phyloP scores from a whole-genome alignment of 352 stramenopile genomes.

The Phytophthora cryptogea region DNA sequence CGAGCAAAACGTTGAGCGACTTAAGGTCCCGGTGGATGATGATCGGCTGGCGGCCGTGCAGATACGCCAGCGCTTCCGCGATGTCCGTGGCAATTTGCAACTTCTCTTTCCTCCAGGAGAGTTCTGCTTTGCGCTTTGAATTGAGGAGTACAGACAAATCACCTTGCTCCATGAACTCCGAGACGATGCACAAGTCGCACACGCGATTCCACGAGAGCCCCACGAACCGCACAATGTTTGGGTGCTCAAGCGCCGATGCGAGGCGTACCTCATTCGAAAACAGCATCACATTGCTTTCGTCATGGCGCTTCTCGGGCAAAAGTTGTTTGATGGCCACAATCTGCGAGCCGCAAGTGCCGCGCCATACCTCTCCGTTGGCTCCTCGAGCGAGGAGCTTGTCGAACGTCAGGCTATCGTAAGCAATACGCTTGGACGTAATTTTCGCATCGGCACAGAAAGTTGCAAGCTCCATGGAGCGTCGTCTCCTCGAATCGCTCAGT shows the following conservation, averaged over 20 bases:
- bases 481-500: slow-evolving; percentile 20
- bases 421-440: slow-evolving; percentile 52
- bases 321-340: slow-evolving; percentile 67
- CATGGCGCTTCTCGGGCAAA: slow-evolving; percentile 50
- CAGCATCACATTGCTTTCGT: slow-evolving; percentile 41
- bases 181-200: slow-evolving; percentile 60
- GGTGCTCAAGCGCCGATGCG: slow-evolving; percentile 50
- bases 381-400: slow-evolving; percentile 47
- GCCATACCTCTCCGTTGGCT: slow-evolving; percentile 70
- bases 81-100: slow-evolving; percentile 62
- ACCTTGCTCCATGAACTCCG: slow-evolving; percentile 63
- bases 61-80: slow-evolving; percentile 63
- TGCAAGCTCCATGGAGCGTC: slow-evolving; percentile 41
- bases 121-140: slow-evolving; percentile 36
- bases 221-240: slow-evolving; percentile 74
- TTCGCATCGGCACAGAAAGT: slow-evolving; percentile 47
- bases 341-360: slow-evolving; percentile 39
- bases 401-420: slow-evolving; percentile 45
- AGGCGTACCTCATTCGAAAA: slow-evolving; percentile 66
- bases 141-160: slow-evolving; percentile 59
- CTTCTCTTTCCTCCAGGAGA: slow-evolving; percentile 57
- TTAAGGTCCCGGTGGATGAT: slow-evolving; percentile 79
- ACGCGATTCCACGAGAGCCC: slow-evolving; percentile 60
- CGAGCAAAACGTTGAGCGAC: slow-evolving; percentile 65
- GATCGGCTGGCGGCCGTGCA: slow-evolving; percentile 53